phyloP scores from a whole-genome alignment of 2,329 filamentous ascomycete genomes.

The Claviceps arundinis region DNA sequence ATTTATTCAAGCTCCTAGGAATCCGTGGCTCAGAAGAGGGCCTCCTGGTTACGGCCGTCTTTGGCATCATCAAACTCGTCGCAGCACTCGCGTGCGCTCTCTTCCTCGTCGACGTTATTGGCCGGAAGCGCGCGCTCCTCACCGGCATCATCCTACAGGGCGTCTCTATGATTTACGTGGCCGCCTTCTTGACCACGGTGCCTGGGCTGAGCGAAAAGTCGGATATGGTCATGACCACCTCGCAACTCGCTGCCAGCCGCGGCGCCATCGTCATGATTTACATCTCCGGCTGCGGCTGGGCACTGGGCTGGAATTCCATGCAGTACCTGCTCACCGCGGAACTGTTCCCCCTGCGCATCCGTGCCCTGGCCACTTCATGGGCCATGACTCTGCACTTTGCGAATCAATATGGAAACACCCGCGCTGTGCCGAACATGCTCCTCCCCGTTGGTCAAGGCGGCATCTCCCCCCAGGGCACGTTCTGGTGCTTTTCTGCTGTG shows the following conservation, averaged over 20 bases:
- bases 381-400: constrained; percentile 70
- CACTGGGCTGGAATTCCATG: constrained; percentile 61
- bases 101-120: constrained; percentile 68
- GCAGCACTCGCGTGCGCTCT: constrained; percentile 56
- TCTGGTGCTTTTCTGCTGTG: constrained; percentile 61
- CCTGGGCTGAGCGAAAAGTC: constrained; percentile 41
- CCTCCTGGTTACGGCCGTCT: constrained; percentile 61
- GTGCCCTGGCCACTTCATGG: constrained; percentile 55
- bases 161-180: constrained; percentile 49
- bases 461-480: constrained; percentile 51
- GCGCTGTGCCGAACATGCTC: constrained; percentile 65
- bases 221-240: constrained; percentile 29
- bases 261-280: constrained; percentile 65
- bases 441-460: constrained; percentile 32
- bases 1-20: constrained; percentile 61
- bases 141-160: constrained; percentile 47
- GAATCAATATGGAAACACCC: constrained; percentile 66
- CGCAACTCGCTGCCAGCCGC: constrained; percentile 43
- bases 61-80: constrained; percentile 61
- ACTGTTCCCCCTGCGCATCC: constrained; percentile 61
- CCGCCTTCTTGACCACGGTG: constrained; percentile 46
- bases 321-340: constrained; percentile 70
- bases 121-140: constrained; percentile 54
- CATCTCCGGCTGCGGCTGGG: constrained; percentile 55
- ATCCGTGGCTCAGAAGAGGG: constrained; percentile 54